Base-by-base conservation (phyloP, 306 rosid genomes). In the Sicyos edulis region DNA sequence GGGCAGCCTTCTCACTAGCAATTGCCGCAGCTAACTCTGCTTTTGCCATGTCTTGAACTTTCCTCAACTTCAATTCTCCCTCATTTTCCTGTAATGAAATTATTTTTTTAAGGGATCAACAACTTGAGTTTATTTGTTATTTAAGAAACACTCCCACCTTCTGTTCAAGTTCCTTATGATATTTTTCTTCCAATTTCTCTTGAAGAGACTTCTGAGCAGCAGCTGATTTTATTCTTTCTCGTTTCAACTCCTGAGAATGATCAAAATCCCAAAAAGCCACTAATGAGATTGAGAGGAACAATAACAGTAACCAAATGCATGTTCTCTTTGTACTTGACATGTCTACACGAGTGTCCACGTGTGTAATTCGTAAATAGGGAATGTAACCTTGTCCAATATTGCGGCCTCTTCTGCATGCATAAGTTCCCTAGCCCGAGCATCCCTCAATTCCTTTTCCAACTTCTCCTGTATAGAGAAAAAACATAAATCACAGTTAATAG, bases 331-430 rank as follows among this genome's bases (percentile, higher is more conserved):
- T 7, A 40, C 17, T 10, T 53, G 61, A 54, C 34, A 54, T 32
- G 5, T 53, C 75, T 71, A 40, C 19, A 71, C 24, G 73, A 68
- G 57, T 3, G 44, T 49, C 21, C 51, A 32, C 63, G 62, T 8
- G 49, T 34, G 51, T 6, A 71, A 54, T 16, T 26, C 7, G 3
- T 17, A 71, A 71, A 34, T 26, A 13, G 21, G 56, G 44, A 22
- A 55, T 64, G 24, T 56, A 76, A 93, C 99, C 96, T 86, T 91
- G 78, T 93, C 96, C 77, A 93, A 71, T 84, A 93, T 86, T 58
- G 99, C 97, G 51, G 82, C 84, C 84, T 89, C 95, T 87, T 93
- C 97, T 70, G 99, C 99, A 64, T 58, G 96, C 96, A 85, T 93
- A 60, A 89, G 86, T 81, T 91, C 99, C 82, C 83, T 87, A 53